phyloP scores from a whole-genome alignment of 371 early-diverging fungal species.

The Mortierella sp. region DNA sequence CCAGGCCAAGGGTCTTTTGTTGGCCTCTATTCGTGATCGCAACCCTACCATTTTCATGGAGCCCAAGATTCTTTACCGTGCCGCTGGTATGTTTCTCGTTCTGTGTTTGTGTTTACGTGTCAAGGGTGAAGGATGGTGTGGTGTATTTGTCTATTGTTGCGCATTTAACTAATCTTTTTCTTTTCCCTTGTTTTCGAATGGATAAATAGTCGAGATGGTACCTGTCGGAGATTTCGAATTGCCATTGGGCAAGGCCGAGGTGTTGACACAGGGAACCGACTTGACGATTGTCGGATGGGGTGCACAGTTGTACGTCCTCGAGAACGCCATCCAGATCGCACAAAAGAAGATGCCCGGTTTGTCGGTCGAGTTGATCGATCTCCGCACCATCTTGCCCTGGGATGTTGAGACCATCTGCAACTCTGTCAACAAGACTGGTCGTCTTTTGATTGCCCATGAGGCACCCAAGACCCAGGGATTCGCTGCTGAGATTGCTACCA shows the following conservation, averaged over 20 bases:
- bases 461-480: constrained; percentile 96
- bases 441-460: constrained; percentile 95
- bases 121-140: too few species aligned
- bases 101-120: background rate
- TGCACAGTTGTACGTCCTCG: constrained; percentile 93
- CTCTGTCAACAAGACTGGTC: constrained; percentile 97
- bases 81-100: constrained; percentile 74
- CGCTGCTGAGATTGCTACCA: constrained; percentile 95
- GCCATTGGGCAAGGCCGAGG: constrained; percentile 95
- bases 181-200: constrained; percentile 16
- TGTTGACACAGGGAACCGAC: constrained; percentile 91
- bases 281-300: constrained; percentile 97
- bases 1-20: constrained; percentile 96
- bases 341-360: constrained; percentile 92
- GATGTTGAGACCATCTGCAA: constrained; percentile 94
- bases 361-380: constrained; percentile 95
- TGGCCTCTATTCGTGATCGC: constrained; percentile 93
- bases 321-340: constrained; percentile 91
- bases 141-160: too few species aligned
- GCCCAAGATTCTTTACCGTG: constrained; percentile 97
- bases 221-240: constrained; percentile 94
- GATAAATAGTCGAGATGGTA: constrained; percentile 89
- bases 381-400: constrained; percentile 95
- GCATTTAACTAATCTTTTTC: background rate
- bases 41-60: constrained; percentile 98